Conservation (phyloP, 2,329 filamentous ascomycete genomes). For the Ophiocordyceps sinensis region DNA sequence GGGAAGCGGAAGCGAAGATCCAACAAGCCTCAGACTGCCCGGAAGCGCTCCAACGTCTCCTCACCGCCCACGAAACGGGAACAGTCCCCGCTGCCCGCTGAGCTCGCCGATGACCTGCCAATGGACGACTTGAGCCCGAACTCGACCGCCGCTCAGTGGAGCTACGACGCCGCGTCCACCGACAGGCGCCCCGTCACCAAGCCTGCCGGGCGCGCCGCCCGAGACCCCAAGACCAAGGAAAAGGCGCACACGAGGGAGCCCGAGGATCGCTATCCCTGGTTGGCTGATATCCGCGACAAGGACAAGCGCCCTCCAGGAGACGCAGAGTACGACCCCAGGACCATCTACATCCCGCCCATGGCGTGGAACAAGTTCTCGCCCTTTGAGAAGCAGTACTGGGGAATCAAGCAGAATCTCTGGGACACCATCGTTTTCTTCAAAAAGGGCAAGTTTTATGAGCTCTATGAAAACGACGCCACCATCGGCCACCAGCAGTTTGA, state of each 20-base stretch:
- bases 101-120: conserved; percentile 31
- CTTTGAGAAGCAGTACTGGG: conserved; percentile 98
- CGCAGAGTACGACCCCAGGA: conserved; percentile 81
- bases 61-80: conserved; percentile 14
- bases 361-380: conserved; percentile 77
- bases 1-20: conserved; percentile 64
- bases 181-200: conserved; percentile 21
- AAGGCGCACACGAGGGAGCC: conserved; percentile 75
- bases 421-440: conserved; percentile 99
- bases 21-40: conserved; percentile 34
- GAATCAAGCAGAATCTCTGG: conserved; percentile 96
- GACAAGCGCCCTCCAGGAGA: conserved; percentile 66
- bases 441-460: conserved; percentile 97
- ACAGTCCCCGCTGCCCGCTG: conserved; percentile 28
- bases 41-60: conserved; percentile 49
- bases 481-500: conserved; percentile 95
- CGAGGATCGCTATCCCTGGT: conserved; percentile 77
- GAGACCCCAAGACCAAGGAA: conserved; percentile 28
- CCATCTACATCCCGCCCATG: conserved; percentile 72
- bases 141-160: conserved; percentile 76
- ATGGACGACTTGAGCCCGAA: conserved; percentile 42
- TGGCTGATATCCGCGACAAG: conserved; percentile 72
- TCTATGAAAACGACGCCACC: conserved; percentile 95
- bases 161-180: conserved; percentile 36
- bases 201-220: conserved; percentile 14